Conservation (phyloP, 768 basidiomycete species). For the Lactifluus volemus region DNA sequence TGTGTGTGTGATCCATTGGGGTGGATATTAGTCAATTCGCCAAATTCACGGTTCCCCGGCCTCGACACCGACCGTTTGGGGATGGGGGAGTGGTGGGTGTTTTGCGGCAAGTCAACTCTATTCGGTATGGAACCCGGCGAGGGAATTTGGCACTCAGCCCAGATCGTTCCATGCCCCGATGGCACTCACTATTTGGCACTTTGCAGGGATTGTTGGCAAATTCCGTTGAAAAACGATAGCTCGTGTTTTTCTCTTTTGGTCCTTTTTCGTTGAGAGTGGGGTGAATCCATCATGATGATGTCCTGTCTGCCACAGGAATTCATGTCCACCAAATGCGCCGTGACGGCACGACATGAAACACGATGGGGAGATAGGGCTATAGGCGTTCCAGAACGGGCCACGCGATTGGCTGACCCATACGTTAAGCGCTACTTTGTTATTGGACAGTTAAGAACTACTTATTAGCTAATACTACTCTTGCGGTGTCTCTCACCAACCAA, state of each 20-base stretch:
- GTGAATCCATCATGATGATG: background rate
- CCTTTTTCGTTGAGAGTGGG: background rate
- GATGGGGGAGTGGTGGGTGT: background rate
- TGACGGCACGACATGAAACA: conserved; percentile 14
- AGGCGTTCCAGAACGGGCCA: background rate
- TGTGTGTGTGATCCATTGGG: conserved; percentile 8
- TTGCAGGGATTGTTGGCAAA: conserved; percentile 3
- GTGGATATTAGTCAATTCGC: background rate
- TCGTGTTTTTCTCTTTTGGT: conserved; percentile 10
- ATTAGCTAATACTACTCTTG: conserved; percentile 13
- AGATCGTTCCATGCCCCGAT: conserved; percentile 16
- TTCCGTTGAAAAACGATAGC: conserved; percentile 8
- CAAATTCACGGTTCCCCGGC: background rate
- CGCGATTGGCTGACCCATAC: background rate
- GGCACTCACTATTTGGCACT: conserved; percentile 18
- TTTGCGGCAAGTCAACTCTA: conserved; percentile 20
- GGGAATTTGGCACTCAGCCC: conserved; percentile 1
- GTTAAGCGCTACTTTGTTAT: conserved; percentile 5
- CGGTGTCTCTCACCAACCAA: background rate
- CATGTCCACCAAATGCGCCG: background rate
- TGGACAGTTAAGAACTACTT: background rate
- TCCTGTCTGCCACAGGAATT: background rate
- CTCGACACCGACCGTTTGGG: background rate
- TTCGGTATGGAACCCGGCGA: conserved; percentile 13
- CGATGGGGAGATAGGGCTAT: background rate